Base-by-base conservation (phyloP, 495 filamentous ascomycete genomes). In the Neurospora sp. region DNA sequence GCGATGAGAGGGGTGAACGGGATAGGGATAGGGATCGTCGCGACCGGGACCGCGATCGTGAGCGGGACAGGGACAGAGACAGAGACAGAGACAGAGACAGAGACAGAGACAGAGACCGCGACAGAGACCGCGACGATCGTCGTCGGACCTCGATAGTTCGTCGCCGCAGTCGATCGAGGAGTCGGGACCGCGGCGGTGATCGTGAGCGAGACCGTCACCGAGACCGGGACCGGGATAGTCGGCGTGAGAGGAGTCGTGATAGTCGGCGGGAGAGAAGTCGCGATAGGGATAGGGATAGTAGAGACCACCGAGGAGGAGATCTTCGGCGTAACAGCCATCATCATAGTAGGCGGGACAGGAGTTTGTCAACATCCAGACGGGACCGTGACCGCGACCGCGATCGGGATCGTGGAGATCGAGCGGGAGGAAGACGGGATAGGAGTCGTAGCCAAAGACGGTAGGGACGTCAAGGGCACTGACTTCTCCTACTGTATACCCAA, bases 51-150 rank as follows among this genome's bases (percentile, higher is more conserved):
- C 74, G 78, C 39, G 82, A 73, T 38, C 69, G 72, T 27, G 71
- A 62, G 9, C 69, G 85, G 8, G 18, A 83, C 37, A 79, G 84
- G 38, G 84, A 84, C 14, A 80, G 82, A 40, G 83, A n/a, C n/a
- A n/a, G n/a, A n/a, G n/a, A n/a, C n/a, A n/a, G n/a, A n/a, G n/a
- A 83, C 37, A 79, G 84, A 38, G 84, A 84, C 14, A 80, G 82
- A 40, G 27, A 83, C 37, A 79, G 84, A 38, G 84, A 84, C 14
- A 80, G 82, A 40, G 83, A 27, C 27, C 27, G 27, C 27, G 27
- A 85, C 44, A 72, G 81, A 71, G 76, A 82, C 71, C 77, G 78
- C 70, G 75, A 40, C 78, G 62, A 46, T 59, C 66, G 74, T n/a
- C 70, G 48, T 38, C 69, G 80, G 77, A 54, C 74, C 11, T 66